phyloP scores from a whole-genome alignment of 768 basidiomycete genomes.

The Paxillus involutus region DNA sequence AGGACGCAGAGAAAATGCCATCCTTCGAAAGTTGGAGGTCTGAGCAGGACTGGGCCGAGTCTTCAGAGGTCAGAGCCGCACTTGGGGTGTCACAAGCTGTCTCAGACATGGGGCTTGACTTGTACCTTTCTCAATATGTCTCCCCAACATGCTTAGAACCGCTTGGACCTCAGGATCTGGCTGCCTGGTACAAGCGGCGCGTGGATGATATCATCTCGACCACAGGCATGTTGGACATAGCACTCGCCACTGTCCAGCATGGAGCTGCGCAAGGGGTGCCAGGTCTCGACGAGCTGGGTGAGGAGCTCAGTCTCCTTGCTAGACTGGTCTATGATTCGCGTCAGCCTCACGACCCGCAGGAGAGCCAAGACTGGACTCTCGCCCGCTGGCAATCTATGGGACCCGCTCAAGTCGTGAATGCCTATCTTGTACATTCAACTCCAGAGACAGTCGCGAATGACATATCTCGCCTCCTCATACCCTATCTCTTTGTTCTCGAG shows the following conservation, averaged over 20 bases:
- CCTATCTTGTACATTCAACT: slow-evolving; percentile 76
- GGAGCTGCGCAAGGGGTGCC: slow-evolving; percentile 80
- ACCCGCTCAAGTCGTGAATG: slow-evolving; percentile 61
- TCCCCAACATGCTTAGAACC: slow-evolving; percentile 5
- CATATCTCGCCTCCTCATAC: slow-evolving; percentile 78
- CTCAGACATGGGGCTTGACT: slow-evolving; percentile 9
- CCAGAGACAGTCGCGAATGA: slow-evolving; percentile 63
- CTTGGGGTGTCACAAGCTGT: slow-evolving; percentile 31
- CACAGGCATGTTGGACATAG: slow-evolving; percentile 77
- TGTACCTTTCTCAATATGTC: slow-evolving; percentile 9
- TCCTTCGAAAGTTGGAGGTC: slow-evolving; percentile 46
- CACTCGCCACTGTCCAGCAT: slow-evolving; percentile 80
- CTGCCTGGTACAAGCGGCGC: slow-evolving; percentile 73
- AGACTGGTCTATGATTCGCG: slow-evolving; percentile 84
- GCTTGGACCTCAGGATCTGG: slow-evolving; percentile 39
- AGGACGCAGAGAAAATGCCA: slow-evolving; percentile 41
- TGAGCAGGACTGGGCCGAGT: slow-evolving; percentile 61
- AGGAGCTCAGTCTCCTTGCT: slow-evolving; percentile 87
- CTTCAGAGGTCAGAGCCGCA: slow-evolving; percentile 39
- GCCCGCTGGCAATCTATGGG: slow-evolving; percentile 69
- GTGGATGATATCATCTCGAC: slow-evolving; percentile 59
- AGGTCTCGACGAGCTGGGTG: slow-evolving; percentile 81
- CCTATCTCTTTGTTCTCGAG: slow-evolving; percentile 92
- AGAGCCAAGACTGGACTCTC: slow-evolving; percentile 73
- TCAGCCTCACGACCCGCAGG: slow-evolving; percentile 38